Conservation (phyloP, 345 rosid genomes). For the Salix caprea region DNA sequence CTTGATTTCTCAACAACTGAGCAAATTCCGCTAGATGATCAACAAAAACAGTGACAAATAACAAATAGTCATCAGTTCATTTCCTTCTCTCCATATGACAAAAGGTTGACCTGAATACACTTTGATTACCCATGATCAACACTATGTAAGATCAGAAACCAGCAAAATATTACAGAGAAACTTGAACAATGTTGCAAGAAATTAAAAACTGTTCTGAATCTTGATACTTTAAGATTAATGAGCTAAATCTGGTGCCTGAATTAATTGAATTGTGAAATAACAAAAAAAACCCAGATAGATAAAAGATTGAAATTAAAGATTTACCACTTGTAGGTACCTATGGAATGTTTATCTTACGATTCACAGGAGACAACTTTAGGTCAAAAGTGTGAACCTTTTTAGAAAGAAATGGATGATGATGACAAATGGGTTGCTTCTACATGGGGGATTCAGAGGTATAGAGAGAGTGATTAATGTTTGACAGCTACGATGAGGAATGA, state of each 20-base stretch:
- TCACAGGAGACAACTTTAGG: neutral
- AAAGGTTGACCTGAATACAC: neutral
- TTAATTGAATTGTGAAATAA: neutral
- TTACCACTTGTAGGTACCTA: neutral
- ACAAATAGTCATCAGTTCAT: neutral
- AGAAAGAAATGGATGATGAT: neutral
- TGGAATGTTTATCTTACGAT: neutral
- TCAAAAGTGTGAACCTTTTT: neutral
- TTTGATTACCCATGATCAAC: neutral
- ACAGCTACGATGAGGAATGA: neutral
- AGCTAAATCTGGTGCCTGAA: neutral
- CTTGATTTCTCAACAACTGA: neutral
- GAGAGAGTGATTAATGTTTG: neutral
- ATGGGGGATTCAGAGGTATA: neutral
- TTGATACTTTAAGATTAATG: neutral
- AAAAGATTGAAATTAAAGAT: neutral
- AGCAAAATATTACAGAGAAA: neutral
- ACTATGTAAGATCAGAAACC: neutral
- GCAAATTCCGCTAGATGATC: neutral
- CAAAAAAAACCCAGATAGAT: neutral
- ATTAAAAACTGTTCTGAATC: neutral
- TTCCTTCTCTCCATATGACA: neutral
- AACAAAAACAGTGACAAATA: conserved; percentile 4
- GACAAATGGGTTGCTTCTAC: neutral
- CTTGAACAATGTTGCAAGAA: neutral